Base-by-base conservation (phyloP, 2,329 filamentous ascomycete species). In the Neobulgaria alba region DNA sequence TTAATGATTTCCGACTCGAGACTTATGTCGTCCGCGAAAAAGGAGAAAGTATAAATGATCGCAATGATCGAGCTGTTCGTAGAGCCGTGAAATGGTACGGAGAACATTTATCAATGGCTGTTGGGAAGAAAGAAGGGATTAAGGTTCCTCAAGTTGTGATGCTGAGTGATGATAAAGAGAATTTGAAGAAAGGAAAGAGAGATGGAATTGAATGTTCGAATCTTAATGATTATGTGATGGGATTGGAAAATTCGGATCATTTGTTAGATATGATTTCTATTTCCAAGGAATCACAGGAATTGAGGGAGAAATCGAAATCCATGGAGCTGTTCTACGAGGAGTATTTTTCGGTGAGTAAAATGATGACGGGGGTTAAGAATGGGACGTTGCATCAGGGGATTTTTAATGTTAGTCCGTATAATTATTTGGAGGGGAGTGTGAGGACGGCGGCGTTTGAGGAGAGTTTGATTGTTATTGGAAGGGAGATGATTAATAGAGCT, bases 401-500 rank as follows among this genome's bases (percentile, higher is more conserved):
- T 17, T 98, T 95, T 68, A 95, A 89, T 57, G 87, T 96, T 19
- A 96, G 92, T 5, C 86, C 87, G 1, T 98, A 96, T 71, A 98
- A 98, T 66, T 98, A 96, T 55, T 72, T 98, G 9, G 92, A 98
- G 62, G 92, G 87, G 2, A 88, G 87, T 1, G 84, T 96, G 47
- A 82, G 90, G 54, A 88, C 94, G 1, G 79, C 89, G 1, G 79
- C 89, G 3, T 98, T 98, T 56, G 82, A 92, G 45, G 93, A 92
- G 56, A 75, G 88, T 1, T 74, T 98, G 20, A 71, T 98, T 12
- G 75, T 98, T 34, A 72, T 96, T 12, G 92, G 92, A 10, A 77
- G 92, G 46, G 92, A 98, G 57, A 95, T 93, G 63, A 95, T 94
- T 68, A 98, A 96, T 64, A 77, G 92, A 51, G 80, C 90, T 17